Conservation (phyloP, 345 rosid species). For the Camelina neglecta region DNA sequence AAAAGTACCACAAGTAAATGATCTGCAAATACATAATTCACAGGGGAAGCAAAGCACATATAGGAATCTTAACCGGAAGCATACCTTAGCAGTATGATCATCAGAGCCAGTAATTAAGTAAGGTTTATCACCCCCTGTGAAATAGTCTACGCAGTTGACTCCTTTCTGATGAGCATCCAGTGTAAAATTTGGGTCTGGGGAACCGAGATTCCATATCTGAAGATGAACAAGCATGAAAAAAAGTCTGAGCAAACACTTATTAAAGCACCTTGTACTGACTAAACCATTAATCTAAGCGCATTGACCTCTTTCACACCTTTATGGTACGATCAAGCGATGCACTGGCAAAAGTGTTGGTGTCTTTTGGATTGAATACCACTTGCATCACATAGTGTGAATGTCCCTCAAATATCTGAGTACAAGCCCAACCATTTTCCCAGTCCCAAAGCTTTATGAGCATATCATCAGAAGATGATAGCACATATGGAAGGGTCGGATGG, state of each 20-base stretch:
- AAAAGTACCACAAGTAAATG: conserved; percentile 25
- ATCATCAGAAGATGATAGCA: conserved; percentile 95
- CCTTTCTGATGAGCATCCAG: conserved; percentile 94
- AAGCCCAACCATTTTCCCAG: conserved; percentile 98
- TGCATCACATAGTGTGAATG: conserved; percentile 99
- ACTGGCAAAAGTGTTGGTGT: conserved; percentile 92
- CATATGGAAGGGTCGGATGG: conserved; percentile 91
- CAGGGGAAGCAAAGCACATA: conserved; percentile 22
- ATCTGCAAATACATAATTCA: conserved; percentile 13
- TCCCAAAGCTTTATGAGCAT: conserved; percentile 99
- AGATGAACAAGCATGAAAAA: conserved; percentile 30
- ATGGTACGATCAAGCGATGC: conserved; percentile 94
- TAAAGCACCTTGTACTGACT: conserved; percentile 3
- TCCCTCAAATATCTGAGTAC: conserved; percentile 92
- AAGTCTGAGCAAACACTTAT: conserved; percentile 16
- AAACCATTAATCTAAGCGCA: conserved; percentile 15
- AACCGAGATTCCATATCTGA: conserved; percentile 94
- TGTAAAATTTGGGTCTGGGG: conserved; percentile 93
- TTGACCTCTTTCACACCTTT: conserved; percentile 56
- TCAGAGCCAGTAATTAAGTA: conserved; percentile 87
- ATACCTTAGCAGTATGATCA: conserved; percentile 93
- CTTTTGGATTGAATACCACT: conserved; percentile 88
- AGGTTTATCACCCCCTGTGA: conserved; percentile 93
- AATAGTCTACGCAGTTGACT: conserved; percentile 89
- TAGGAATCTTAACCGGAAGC: conserved; percentile 22